Conservation (phyloP, 2,329 filamentous ascomycete species). For the Phaeophleospora eucalypticola region DNA sequence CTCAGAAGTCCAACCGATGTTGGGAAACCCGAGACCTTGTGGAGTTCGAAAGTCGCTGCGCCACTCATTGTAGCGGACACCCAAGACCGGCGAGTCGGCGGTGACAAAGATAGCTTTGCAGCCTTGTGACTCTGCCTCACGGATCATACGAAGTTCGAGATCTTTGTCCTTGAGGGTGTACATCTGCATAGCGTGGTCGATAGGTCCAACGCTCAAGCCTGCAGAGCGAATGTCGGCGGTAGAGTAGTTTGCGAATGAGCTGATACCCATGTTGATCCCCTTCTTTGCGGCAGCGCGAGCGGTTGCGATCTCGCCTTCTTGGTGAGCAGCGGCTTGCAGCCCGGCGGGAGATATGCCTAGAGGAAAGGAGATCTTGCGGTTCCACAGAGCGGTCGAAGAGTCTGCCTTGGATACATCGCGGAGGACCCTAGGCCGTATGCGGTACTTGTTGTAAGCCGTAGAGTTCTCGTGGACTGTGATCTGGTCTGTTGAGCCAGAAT, state of each 20-base stretch:
- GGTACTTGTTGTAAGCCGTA: slow-evolving; percentile 46
- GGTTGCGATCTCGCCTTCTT: slow-evolving; percentile 49
- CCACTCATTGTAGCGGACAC: slow-evolving; percentile 51
- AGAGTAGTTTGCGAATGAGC: slow-evolving; percentile 43
- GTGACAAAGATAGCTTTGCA: slow-evolving; percentile 55
- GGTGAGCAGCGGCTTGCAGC: slow-evolving; percentile 49
- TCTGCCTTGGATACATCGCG: slow-evolving; percentile 36
- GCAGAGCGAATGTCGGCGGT: slow-evolving; percentile 45
- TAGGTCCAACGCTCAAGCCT: slow-evolving; percentile 34
- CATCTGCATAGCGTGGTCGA: slow-evolving; percentile 52
- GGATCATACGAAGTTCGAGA: slow-evolving; percentile 40
- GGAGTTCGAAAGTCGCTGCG: slow-evolving; percentile 47
- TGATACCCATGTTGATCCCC: slow-evolving; percentile 47
- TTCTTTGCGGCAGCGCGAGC: slow-evolving; percentile 44
- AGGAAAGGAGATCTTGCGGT: slow-evolving; percentile 42
- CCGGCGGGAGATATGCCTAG: slow-evolving; percentile 52
- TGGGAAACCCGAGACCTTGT: slow-evolving; percentile 21
- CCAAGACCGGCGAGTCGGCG: slow-evolving; percentile 53
- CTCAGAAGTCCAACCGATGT: slow-evolving; percentile 24
- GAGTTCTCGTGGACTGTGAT: slow-evolving; percentile 53
- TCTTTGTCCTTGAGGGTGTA: slow-evolving; percentile 50
- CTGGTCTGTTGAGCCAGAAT: slow-evolving; percentile 55
- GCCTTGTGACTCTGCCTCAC: slow-evolving; percentile 34
- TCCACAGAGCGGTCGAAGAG: slow-evolving; percentile 44
- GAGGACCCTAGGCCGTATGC: slow-evolving; percentile 36